These are phyloP conservation scores for Mikania micrantha DNA, from an alignment of 129 eudicot species.

Conservation along the genomic window DNA sequence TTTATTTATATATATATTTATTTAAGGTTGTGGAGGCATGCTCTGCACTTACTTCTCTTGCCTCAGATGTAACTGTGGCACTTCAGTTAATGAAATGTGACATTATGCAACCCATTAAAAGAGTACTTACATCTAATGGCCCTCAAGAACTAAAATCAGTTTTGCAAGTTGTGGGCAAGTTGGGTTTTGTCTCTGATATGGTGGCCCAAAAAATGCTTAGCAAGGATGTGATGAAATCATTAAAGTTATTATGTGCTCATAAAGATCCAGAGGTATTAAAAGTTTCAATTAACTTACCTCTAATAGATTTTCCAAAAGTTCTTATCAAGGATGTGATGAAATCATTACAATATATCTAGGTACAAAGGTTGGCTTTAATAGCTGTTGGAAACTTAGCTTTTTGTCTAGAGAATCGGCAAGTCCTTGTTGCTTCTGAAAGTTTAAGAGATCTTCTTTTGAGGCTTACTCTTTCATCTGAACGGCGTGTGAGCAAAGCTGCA, in stretches of 20 bases:
- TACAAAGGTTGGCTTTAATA: slow-evolving; percentile 76
- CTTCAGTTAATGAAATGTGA: slow-evolving; percentile 88
- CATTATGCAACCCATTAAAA: slow-evolving; percentile 88
- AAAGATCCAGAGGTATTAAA: slow-evolving; percentile 64
- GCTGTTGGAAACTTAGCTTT: slow-evolving; percentile 87
- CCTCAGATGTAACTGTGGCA: slow-evolving; percentile 85
- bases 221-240: slow-evolving; percentile 76
- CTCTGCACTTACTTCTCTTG: slow-evolving; percentile 93
- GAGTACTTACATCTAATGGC: slow-evolving; percentile 67
- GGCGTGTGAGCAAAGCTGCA: slow-evolving; percentile 82
- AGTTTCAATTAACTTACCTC: not conserved
- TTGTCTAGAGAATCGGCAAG: slow-evolving; percentile 72
- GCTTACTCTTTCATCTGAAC: slow-evolving; percentile 59
- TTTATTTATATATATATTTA: not conserved
- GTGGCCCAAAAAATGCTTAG: slow-evolving; percentile 86
- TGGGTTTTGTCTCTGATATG: slow-evolving; percentile 71
- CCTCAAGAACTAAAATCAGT: slow-evolving; percentile 84
- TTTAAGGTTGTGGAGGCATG: slow-evolving; percentile 95
- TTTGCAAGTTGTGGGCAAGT: slow-evolving; percentile 72
- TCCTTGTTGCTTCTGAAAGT: slow-evolving; percentile 82
- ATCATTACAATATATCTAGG: slow-evolving; percentile 33
- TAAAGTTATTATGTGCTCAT: slow-evolving; percentile 82
- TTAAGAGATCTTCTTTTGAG: slow-evolving; percentile 80
- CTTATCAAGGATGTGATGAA: slow-evolving; percentile 13
- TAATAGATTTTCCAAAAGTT: slow-evolving; percentile 11